Conservation (phyloP, 768 basidiomycete genomes). For the Boletus rubropictus region DNA sequence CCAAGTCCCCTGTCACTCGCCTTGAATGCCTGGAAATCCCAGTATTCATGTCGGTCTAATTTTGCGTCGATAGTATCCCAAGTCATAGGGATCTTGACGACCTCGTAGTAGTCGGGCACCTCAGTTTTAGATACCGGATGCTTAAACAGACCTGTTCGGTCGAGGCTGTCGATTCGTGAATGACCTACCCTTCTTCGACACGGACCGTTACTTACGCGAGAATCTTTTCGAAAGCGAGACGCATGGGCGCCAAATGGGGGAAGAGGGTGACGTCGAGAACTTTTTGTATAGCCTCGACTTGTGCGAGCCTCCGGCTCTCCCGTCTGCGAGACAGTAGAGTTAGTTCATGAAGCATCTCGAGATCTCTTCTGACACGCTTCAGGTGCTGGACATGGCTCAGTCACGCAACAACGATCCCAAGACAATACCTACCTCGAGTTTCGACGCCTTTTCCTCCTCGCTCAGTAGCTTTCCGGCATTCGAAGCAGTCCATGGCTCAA, state of each 20-base stretch:
- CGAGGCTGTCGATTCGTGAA: slow-evolving; percentile 45
- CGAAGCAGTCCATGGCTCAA: slow-evolving; percentile 95
- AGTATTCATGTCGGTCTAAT: slow-evolving; percentile 78
- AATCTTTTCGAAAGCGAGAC: slow-evolving; percentile 65
- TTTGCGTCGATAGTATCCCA: slow-evolving; percentile 79
- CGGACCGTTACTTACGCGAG: slow-evolving; percentile 45
- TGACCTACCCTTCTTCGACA: background rate
- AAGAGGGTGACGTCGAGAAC: slow-evolving; percentile 62
- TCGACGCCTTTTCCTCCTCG: slow-evolving; percentile 77
- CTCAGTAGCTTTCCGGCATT: slow-evolving; percentile 57
- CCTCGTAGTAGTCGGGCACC: slow-evolving; percentile 88
- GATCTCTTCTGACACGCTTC: slow-evolving; percentile 63
- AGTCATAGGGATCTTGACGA: slow-evolving; percentile 84
- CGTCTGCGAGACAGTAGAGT: slow-evolving; percentile 67
- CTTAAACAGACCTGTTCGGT: slow-evolving; percentile 70
- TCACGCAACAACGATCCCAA: background rate
- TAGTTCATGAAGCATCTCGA: slow-evolving; percentile 65
- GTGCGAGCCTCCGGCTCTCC: slow-evolving; percentile 73
- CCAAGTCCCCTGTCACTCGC: slow-evolving; percentile 30
- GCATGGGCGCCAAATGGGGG: slow-evolving; percentile 55
- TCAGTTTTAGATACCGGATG: slow-evolving; percentile 73
- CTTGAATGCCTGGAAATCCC: slow-evolving; percentile 69
- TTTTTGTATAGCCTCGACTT: slow-evolving; percentile 60
- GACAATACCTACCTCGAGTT: slow-evolving; percentile 60
- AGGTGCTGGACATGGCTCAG: slow-evolving; percentile 38